Conservation (phyloP, 2,329 filamentous ascomycete genomes). For the Chrysosporium queenslandicum region DNA sequence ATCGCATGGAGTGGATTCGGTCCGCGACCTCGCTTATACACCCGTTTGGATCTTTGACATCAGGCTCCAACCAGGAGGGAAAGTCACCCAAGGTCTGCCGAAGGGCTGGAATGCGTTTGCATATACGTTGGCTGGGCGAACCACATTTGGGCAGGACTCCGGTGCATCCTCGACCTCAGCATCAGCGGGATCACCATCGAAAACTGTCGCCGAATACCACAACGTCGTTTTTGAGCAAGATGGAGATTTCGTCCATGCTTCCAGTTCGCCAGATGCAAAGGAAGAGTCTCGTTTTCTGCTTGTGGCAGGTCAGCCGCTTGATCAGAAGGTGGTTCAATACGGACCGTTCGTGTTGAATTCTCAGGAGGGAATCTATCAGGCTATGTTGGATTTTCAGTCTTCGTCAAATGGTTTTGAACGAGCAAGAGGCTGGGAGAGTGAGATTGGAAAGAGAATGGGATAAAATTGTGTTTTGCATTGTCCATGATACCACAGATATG, state of each 20-base stretch:
- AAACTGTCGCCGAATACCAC: slow-evolving; percentile 60
- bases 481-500: neutral
- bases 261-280: slow-evolving; percentile 56
- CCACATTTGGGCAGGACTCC: slow-evolving; percentile 46
- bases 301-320: slow-evolving; percentile 66
- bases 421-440: slow-evolving; percentile 66
- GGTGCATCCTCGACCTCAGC: slow-evolving; percentile 21
- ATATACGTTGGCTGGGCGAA: slow-evolving; percentile 69
- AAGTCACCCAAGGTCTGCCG: slow-evolving; percentile 64
- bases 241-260: slow-evolving; percentile 65
- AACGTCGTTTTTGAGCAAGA: slow-evolving; percentile 78
- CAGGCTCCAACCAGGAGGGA: slow-evolving; percentile 66
- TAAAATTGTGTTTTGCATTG: slow-evolving; percentile 1
- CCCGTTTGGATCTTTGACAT: slow-evolving; percentile 94
- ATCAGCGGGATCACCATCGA: slow-evolving; percentile 16
- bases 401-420: slow-evolving; percentile 70
- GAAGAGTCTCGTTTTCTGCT: slow-evolving; percentile 49
- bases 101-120: slow-evolving; percentile 81
- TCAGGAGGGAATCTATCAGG: slow-evolving; percentile 63
- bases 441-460: slow-evolving; percentile 71
- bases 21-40: slow-evolving; percentile 87
- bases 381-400: slow-evolving; percentile 64
- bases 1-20: slow-evolving; percentile 71
- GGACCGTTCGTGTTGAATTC: slow-evolving; percentile 72
- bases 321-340: slow-evolving; percentile 73